Conservation (phyloP, 169 alveolate species). For the Eimeria tenella region DNA sequence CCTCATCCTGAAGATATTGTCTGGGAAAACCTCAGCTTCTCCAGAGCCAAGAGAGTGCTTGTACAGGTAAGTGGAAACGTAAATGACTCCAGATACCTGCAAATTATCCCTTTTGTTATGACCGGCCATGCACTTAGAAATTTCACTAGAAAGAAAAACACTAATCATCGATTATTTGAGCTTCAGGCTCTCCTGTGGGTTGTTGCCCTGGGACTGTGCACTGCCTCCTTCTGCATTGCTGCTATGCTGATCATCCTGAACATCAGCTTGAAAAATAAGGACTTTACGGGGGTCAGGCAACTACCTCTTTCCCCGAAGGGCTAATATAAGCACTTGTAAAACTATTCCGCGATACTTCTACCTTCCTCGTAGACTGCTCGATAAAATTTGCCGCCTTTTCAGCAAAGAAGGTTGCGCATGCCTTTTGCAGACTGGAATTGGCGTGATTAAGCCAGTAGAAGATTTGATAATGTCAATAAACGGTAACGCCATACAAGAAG, state of each 20-base stretch:
- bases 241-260: constrained; percentile 54
- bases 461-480: constrained; percentile 62
- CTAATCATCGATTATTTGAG: not conserved
- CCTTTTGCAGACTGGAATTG: constrained; percentile 47
- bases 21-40: constrained; percentile 63
- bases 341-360: too few relatives aligned
- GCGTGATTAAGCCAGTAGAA: constrained; percentile 45
- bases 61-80: constrained; percentile 26
- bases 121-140: not conserved
- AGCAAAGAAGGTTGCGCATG: not conserved
- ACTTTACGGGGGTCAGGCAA: constrained; percentile 60
- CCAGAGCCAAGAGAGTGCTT: constrained; percentile 22
- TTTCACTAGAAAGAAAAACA: not conserved
- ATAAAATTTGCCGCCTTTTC: too few relatives aligned
- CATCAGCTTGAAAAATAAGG: constrained; percentile 69
- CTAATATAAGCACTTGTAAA: too few relatives aligned
- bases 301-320: not conserved
- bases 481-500: constrained; percentile 49
- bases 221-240: constrained; percentile 56
- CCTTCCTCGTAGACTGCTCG: too few relatives aligned
- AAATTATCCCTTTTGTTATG: not conserved
- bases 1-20: constrained; percentile 67
- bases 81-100: not conserved
- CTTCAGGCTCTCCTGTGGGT: constrained; percentile 61
- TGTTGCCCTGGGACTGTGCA: constrained; percentile 66